phyloP scores from a whole-genome alignment of 768 basidiomycete species.

The Mycena rebaudengoi region DNA sequence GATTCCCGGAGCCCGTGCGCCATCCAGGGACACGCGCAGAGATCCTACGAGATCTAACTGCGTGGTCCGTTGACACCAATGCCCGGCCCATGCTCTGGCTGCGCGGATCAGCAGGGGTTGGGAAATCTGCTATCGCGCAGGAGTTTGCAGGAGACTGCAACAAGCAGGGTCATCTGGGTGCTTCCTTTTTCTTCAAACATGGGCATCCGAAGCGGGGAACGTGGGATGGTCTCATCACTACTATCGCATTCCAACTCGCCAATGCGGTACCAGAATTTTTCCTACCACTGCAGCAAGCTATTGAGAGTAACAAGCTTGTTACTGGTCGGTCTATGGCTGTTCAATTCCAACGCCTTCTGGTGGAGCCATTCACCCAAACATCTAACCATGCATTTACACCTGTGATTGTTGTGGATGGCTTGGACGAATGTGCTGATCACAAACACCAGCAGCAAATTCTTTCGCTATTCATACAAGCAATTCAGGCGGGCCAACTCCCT shows the following conservation, averaged over 20 bases:
- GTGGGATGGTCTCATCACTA: background rate
- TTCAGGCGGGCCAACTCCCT: background rate
- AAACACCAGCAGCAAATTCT: background rate
- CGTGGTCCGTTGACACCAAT: background rate
- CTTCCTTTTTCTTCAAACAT: background rate
- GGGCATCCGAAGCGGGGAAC: background rate
- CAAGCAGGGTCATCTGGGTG: background rate
- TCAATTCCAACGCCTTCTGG: background rate
- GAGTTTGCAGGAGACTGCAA: background rate
- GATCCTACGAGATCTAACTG: background rate
- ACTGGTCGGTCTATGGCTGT: background rate
- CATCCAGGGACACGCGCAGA: background rate
- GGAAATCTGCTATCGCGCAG: background rate
- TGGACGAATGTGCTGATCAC: background rate
- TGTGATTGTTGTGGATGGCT: background rate
- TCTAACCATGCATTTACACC: background rate
- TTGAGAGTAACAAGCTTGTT: background rate
- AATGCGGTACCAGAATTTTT: background rate
- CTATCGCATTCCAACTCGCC: background rate
- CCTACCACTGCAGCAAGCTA: background rate
- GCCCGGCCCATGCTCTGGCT: background rate
- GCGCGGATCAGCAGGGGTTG: background rate
- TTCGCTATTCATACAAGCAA: background rate
- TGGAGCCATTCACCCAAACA: background rate
- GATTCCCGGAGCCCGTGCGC: no score